Conservation (phyloP, 2,329 filamentous ascomycete genomes). For the Verticillium zaregamsianum region DNA sequence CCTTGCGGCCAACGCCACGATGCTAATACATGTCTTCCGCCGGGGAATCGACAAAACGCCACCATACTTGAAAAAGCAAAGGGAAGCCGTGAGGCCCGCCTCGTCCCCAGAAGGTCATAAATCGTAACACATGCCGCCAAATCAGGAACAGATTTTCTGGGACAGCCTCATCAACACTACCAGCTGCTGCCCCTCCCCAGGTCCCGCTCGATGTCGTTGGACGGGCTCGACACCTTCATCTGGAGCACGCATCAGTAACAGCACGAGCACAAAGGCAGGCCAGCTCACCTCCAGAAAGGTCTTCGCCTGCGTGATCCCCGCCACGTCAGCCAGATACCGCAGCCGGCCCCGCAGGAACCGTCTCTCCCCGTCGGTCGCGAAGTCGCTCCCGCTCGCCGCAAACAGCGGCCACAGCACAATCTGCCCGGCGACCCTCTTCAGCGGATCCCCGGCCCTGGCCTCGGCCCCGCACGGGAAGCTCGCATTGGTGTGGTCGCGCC, state of each 20-base stretch:
- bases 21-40: not conserved
- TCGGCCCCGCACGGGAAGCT: constrained; percentile 13
- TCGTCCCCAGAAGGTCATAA: not conserved
- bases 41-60: not conserved
- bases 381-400: constrained; percentile 14
- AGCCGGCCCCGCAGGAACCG: constrained; percentile 12
- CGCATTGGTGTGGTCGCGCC: constrained; percentile 8
- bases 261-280: not conserved
- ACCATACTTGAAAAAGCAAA: not conserved
- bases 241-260: not conserved
- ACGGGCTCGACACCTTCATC: constrained; percentile 5
- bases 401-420: constrained; percentile 15
- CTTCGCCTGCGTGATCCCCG: constrained; percentile 15
- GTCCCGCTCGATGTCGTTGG: constrained; percentile 11
- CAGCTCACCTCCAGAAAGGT: constrained; percentile 14
- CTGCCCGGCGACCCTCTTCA: constrained; percentile 15
- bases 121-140: not conserved
- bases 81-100: not conserved
- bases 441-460: constrained; percentile 5
- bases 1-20: too few species aligned
- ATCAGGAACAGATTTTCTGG: not conserved
- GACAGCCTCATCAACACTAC: not conserved
- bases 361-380: constrained; percentile 14
- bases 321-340: constrained; percentile 13
- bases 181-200: not conserved